These are phyloP conservation scores for Cystobasidiaceae sp. DNA, from an alignment of 1,284 basidiomycete genomes.

Conservation along the genomic window DNA sequence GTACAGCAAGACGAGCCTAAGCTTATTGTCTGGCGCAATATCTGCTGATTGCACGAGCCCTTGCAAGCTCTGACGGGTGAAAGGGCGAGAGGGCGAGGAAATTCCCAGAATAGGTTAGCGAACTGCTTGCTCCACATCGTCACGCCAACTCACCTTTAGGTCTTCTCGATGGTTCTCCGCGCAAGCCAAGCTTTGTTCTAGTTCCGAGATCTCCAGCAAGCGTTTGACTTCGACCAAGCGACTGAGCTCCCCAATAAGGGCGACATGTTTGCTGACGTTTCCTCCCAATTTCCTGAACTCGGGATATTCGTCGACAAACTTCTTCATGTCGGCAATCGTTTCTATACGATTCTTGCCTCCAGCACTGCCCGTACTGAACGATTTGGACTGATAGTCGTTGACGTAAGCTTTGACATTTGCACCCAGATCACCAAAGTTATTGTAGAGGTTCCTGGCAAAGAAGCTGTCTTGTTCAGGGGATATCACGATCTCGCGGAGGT, in stretches of 20 bases:
- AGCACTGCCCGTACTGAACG: conserved; percentile 43
- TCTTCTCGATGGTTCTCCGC: conserved; percentile 76
- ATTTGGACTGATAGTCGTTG: conserved; percentile 83
- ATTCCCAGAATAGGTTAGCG: conserved; percentile 35
- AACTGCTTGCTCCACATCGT: neutral
- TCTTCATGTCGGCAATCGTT: conserved; percentile 95
- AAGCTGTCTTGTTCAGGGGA: conserved; percentile 89
- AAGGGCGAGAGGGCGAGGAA: neutral
- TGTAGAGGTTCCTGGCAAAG: conserved; percentile 83
- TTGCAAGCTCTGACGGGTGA: conserved; percentile 64
- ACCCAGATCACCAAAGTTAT: conserved; percentile 96
- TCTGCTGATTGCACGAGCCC: conserved; percentile 62
- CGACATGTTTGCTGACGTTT: conserved; percentile 97
- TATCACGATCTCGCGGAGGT: conserved; percentile 91
- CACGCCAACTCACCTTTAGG: conserved; percentile 57
- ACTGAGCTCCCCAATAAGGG: conserved; percentile 91
- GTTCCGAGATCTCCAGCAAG: conserved; percentile 81
- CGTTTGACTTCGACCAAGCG: conserved; percentile 79
- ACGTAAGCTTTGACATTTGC: conserved; percentile 90
- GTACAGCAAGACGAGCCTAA: conserved; percentile 88
- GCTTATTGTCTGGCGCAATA: conserved; percentile 73
- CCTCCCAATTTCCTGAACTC: conserved; percentile 94
- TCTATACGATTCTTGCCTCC: conserved; percentile 73
- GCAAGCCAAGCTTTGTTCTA: conserved; percentile 92
- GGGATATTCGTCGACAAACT: conserved; percentile 96